Conservation (phyloP, 257 asterid genomes). For the Solanum medicagineum region DNA sequence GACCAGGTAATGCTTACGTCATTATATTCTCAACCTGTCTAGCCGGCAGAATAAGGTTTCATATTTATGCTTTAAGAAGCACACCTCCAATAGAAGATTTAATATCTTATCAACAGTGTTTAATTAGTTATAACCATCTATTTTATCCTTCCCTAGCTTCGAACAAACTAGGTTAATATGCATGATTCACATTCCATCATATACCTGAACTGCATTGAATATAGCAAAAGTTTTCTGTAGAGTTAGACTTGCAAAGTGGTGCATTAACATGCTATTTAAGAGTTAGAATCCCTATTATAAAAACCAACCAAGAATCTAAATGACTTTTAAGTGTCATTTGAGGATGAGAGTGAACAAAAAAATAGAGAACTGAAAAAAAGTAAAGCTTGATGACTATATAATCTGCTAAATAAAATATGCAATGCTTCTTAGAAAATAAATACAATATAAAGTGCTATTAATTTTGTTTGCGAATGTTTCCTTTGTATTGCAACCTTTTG, state of each 20-base stretch:
- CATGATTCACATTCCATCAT: neutral
- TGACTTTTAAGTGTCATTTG: neutral
- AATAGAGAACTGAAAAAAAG: neutral
- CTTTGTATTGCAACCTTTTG: neutral
- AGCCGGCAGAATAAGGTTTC: neutral
- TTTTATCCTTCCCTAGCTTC: neutral
- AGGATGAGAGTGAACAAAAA: neutral
- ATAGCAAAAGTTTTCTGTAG: neutral
- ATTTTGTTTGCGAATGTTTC: neutral
- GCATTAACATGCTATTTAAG: neutral
- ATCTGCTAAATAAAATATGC: neutral
- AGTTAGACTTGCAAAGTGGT: neutral
- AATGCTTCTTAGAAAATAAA: neutral
- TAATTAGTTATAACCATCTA: neutral
- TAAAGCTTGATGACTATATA: neutral
- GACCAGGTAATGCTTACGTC: constrained; percentile 2
- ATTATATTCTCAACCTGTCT: neutral
- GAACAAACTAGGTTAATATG: neutral
- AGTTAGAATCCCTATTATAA: neutral
- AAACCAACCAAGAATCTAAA: neutral
- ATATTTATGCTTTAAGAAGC: neutral
- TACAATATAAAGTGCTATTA: neutral
- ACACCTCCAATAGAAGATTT: neutral
- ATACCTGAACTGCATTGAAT: neutral
- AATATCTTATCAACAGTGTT: neutral